A percentile compares a stretch with the other conserved stretches of the same genome.
phyloP scores from a whole-genome alignment of 73 alveolate genomes.

The Blepharisma japonicum region DNA sequence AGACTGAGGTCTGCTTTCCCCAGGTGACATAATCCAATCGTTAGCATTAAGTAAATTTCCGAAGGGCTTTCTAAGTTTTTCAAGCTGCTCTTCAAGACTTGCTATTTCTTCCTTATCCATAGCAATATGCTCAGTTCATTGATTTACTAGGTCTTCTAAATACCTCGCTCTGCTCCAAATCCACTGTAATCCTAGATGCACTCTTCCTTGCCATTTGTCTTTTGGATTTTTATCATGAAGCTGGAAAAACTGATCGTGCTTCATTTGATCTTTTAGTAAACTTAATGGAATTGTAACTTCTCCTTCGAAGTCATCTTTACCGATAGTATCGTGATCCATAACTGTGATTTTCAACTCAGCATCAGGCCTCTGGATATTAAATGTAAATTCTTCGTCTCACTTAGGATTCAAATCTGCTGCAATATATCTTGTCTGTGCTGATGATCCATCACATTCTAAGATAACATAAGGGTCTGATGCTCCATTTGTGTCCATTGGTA shows the following conservation, averaged over 20 bases:
- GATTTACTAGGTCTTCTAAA: constrained; percentile 41
- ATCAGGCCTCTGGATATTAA: constrained; percentile 44
- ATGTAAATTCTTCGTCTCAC: constrained; percentile 66
- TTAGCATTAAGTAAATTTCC: constrained; percentile 38
- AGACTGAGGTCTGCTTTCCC: background rate
- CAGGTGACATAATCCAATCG: background rate
- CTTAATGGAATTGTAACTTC: constrained; percentile 39
- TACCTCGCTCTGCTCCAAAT: constrained; percentile 46
- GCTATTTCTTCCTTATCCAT: constrained; percentile 21
- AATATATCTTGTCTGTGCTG: constrained; percentile 44
- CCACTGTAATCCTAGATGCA: constrained; percentile 48
- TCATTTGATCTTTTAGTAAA: constrained; percentile 42
- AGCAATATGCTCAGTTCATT: constrained; percentile 32
- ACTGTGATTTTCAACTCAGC: constrained; percentile 48
- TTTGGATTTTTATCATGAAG: constrained; percentile 27
- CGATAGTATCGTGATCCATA: constrained; percentile 42
- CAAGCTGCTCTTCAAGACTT: constrained; percentile 16
- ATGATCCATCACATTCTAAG: constrained; percentile 49
- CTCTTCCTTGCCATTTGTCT: constrained; percentile 34
- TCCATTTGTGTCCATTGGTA: constrained; percentile 57
- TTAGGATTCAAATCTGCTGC: constrained; percentile 46
- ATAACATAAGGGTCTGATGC: constrained; percentile 59
- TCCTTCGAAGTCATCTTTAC: constrained; percentile 56
- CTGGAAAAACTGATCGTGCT: constrained; percentile 56
- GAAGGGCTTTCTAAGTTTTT: constrained; percentile 53